These are phyloP conservation scores for Ballota nigra DNA, from an alignment of 257 asterid genomes.

Conservation along the genomic window DNA sequence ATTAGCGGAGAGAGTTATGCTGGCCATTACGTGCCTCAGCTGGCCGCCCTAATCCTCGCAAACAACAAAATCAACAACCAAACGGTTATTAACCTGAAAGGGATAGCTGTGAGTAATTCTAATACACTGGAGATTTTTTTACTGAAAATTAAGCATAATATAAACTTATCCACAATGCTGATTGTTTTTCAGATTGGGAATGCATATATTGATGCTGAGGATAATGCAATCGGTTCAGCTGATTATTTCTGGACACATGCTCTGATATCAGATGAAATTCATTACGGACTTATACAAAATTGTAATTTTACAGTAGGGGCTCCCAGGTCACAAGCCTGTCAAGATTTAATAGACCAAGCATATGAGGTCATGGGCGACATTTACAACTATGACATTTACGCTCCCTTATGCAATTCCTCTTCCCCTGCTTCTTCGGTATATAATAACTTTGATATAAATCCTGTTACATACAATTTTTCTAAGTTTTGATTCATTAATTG, in stretches of 20 bases:
- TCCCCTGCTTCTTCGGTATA: constrained; percentile 18
- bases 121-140: neutral
- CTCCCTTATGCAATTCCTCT: constrained; percentile 39
- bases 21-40: constrained; percentile 72
- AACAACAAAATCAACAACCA: constrained; percentile 46
- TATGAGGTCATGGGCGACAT: constrained; percentile 3
- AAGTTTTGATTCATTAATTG: neutral
- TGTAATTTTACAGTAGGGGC: constrained; percentile 35
- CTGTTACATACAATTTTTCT: neutral
- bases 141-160: neutral
- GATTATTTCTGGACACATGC: constrained; percentile 59
- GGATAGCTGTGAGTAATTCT: constrained; percentile 54
- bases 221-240: constrained; percentile 26
- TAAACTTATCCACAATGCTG: neutral
- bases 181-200: constrained; percentile 53
- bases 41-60: constrained; percentile 49
- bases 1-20: constrained; percentile 67
- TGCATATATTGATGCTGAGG: constrained; percentile 38
- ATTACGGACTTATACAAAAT: constrained; percentile 30
- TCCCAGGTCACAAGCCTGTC: constrained; percentile 23
- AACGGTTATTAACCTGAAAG: constrained; percentile 49
- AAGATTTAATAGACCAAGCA: neutral
- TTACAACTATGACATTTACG: constrained; percentile 38
- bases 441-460: neutral
- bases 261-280: constrained; percentile 57